These are phyloP conservation scores for Lenwebbia sp. DNA, from an alignment of 345 rosid species.

Conservation along the genomic window DNA sequence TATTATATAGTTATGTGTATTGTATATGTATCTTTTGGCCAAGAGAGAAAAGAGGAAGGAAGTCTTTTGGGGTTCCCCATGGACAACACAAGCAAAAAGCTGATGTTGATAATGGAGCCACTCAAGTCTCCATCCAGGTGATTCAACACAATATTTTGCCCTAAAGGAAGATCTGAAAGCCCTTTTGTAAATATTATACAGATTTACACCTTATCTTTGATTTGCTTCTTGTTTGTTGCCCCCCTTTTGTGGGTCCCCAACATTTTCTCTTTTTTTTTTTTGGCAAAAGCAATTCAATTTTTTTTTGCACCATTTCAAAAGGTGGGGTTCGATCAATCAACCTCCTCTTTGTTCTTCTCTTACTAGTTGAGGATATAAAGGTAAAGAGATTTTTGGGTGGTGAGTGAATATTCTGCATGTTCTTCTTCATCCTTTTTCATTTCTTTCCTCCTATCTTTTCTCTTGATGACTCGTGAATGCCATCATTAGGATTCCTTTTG, in stretches of 20 bases:
- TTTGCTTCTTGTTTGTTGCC: constrained; percentile 1
- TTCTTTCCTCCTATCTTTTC: background rate
- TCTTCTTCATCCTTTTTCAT: background rate
- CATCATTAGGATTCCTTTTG: constrained; percentile 2
- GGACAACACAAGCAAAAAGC: background rate
- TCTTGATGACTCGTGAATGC: background rate
- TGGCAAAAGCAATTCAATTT: constrained; percentile 3
- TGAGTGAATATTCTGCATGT: constrained; percentile 1
- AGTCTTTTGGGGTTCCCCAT: background rate
- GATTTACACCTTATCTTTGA: constrained; percentile 8
- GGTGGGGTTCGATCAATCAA: constrained; percentile 38
- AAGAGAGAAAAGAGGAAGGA: background rate
- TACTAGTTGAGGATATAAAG: background rate
- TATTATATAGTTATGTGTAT: no score
- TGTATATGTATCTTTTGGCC: background rate
- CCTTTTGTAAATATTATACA: background rate
- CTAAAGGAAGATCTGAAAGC: background rate
- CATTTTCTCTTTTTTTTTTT: background rate
- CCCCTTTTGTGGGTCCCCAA: constrained; percentile 2
- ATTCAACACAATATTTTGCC: constrained; percentile 29
- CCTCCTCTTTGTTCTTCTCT: constrained; percentile 6
- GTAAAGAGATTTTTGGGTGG: background rate
- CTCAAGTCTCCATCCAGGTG: constrained; percentile 47
- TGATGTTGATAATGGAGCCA: constrained; percentile 25
- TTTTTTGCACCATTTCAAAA: constrained; percentile 4